These are phyloP conservation scores for Chaetomium tenue DNA, from an alignment of 495 filamentous ascomycete genomes.

Conservation along the genomic window DNA sequence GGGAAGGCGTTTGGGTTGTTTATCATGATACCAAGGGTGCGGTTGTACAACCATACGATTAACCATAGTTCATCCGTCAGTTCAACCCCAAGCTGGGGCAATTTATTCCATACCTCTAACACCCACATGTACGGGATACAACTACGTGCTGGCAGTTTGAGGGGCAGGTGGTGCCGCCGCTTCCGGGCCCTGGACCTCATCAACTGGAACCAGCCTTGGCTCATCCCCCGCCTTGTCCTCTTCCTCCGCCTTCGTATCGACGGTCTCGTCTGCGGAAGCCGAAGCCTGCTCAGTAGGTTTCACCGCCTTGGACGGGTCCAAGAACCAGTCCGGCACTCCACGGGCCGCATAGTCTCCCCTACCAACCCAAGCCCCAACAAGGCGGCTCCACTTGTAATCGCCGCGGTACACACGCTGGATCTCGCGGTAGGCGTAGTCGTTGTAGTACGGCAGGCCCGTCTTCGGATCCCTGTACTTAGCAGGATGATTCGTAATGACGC, in stretches of 20 bases:
- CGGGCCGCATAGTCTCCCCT: slow-evolving; percentile 55
- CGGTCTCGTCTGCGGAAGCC: slow-evolving; percentile 15
- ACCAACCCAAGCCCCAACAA: slow-evolving; percentile 76
- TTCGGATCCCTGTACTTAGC: slow-evolving; percentile 74
- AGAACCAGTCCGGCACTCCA: slow-evolving; percentile 68
- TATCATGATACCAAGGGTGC: slow-evolving; percentile 12
- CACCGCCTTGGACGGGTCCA: slow-evolving; percentile 42
- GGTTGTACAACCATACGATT: not conserved
- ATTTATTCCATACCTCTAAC: too few species aligned
- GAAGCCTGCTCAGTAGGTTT: slow-evolving; percentile 9
- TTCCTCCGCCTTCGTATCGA: slow-evolving; percentile 2
- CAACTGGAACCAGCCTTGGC: not conserved
- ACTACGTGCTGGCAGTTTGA: not conserved
- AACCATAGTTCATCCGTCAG: too few species aligned
- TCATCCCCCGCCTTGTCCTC: not conserved
- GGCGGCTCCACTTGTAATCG: slow-evolving; percentile 70
- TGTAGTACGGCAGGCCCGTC: slow-evolving; percentile 74
- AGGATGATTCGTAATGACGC: slow-evolving; percentile 75
- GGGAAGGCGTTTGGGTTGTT: slow-evolving; percentile 13
- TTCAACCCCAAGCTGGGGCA: too few species aligned
- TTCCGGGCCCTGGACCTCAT: slow-evolving; percentile 1
- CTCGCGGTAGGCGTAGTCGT: slow-evolving; percentile 70
- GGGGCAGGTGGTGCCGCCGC: not conserved
- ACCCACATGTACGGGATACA: too few species aligned
- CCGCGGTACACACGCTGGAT: slow-evolving; percentile 63